Evolutionary conservation across 805 yeast genomes (phyloP).

Genomic region (Candida vartiovaarae): DNA sequence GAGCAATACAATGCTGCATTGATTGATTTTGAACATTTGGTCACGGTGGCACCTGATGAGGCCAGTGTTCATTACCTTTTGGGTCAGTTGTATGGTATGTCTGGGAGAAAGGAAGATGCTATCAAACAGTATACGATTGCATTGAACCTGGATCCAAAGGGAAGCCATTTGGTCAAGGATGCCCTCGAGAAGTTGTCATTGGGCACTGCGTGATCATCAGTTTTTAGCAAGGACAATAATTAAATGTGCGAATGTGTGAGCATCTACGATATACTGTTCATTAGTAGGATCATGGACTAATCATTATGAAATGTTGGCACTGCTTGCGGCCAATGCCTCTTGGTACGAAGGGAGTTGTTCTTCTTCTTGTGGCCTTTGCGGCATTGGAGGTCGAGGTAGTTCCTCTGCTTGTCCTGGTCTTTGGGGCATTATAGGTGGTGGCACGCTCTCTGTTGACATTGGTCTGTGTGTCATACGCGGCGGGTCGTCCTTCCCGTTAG

Average conservation of each 20-base stretch:
- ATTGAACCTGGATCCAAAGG: slow-evolving; percentile 86
- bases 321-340: slow-evolving; percentile 1
- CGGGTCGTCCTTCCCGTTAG: no score
- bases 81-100: slow-evolving; percentile 78
- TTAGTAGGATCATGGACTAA: no score
- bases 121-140: slow-evolving; percentile 84
- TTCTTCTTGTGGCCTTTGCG: not conserved
- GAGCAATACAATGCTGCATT: slow-evolving; percentile 68
- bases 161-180: slow-evolving; percentile 75
- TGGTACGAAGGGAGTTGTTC: slow-evolving; percentile 7
- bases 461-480: no score
- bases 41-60: slow-evolving; percentile 84
- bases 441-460: no score
- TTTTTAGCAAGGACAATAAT: no score
- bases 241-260: no score
- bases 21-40: slow-evolving; percentile 63
- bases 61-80: slow-evolving; percentile 86
- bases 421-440: not conserved
- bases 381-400: not conserved
- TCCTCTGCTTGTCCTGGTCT: not conserved
- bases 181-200: slow-evolving; percentile 52
- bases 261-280: no score
- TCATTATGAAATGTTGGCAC: no score
- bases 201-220: not conserved
- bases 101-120: slow-evolving; percentile 70